Percentiles rank a stretch among this genome's conserved stretches.
These are phyloP conservation scores for Suillus subaureus DNA, from an alignment of 768 basidiomycete genomes.

Conservation along the genomic window DNA sequence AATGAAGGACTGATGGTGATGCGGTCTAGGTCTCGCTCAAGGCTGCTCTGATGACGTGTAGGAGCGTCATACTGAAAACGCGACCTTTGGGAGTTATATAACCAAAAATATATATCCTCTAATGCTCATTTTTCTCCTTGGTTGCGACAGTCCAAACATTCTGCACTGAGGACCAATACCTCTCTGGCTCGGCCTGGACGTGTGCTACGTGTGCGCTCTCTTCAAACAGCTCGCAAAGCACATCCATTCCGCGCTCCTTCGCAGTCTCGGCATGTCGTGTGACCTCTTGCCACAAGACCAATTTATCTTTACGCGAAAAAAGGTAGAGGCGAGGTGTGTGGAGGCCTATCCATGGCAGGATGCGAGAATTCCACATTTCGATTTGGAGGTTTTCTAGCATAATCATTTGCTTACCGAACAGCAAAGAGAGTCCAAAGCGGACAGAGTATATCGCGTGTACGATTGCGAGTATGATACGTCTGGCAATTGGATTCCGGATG, in stretches of 20 bases:
- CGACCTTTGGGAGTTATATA: background rate
- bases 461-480: constrained; percentile 16
- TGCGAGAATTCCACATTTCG: constrained; percentile 21
- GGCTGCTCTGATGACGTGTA: background rate
- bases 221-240: constrained; percentile 33
- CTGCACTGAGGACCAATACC: constrained; percentile 28
- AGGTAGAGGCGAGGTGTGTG: constrained; percentile 39
- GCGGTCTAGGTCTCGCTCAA: background rate
- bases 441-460: constrained; percentile 16
- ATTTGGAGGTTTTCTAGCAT: constrained; percentile 9
- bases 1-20: background rate
- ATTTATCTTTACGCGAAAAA: constrained; percentile 33
- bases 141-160: constrained; percentile 23
- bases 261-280: constrained; percentile 28
- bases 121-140: constrained; percentile 1
- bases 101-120: background rate
- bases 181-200: constrained; percentile 26
- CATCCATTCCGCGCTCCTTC: constrained; percentile 23
- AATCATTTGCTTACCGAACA: constrained; percentile 23
- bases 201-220: constrained; percentile 40
- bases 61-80: background rate
- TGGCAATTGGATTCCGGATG: constrained; percentile 23
- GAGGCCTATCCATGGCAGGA: constrained; percentile 34
- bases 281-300: constrained; percentile 32
- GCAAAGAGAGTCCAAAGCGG: constrained; percentile 10